These are phyloP conservation scores for Penicillium sp. DNA, from an alignment of 2,329 filamentous ascomycete species.

Conservation along the genomic window DNA sequence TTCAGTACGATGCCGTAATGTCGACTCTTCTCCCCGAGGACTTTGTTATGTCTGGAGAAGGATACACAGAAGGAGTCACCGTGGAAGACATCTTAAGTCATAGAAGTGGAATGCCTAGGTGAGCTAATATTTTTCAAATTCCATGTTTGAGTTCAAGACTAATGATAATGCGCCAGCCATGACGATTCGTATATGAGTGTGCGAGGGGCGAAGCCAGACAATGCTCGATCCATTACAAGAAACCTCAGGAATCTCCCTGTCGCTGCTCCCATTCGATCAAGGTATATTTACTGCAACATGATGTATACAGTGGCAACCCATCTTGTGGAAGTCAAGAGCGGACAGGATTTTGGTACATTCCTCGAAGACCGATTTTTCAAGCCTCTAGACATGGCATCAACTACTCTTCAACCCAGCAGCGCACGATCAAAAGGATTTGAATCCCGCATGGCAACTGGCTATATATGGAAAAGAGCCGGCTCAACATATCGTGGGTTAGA, in stretches of 20 bases:
- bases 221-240: conserved; percentile 40
- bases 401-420: conserved; percentile 35
- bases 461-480: conserved; percentile 38
- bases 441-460: conserved; percentile 43
- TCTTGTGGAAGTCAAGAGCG: conserved; percentile 47
- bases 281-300: conserved; percentile 52
- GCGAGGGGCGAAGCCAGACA: conserved; percentile 30
- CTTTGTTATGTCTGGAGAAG: conserved; percentile 46
- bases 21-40: conserved; percentile 51
- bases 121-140: conserved; percentile 26
- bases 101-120: conserved; percentile 50
- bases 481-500: conserved; percentile 25
- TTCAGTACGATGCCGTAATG: background rate
- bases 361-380: conserved; percentile 45
- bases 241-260: conserved; percentile 49
- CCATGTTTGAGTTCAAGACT: conserved; percentile 4
- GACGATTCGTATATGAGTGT: conserved; percentile 32
- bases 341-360: conserved; percentile 40
- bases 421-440: conserved; percentile 22
- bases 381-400: conserved; percentile 47
- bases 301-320: conserved; percentile 50
- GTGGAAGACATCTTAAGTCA: conserved; percentile 57
- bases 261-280: conserved; percentile 45
- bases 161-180: conserved; percentile 28
- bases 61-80: conserved; percentile 41